Evolutionary conservation across 208 protist species (phyloP), one percentile per base, ranked within the genome.

Genomic region (Kentomonas sorsogonicus): DNA sequence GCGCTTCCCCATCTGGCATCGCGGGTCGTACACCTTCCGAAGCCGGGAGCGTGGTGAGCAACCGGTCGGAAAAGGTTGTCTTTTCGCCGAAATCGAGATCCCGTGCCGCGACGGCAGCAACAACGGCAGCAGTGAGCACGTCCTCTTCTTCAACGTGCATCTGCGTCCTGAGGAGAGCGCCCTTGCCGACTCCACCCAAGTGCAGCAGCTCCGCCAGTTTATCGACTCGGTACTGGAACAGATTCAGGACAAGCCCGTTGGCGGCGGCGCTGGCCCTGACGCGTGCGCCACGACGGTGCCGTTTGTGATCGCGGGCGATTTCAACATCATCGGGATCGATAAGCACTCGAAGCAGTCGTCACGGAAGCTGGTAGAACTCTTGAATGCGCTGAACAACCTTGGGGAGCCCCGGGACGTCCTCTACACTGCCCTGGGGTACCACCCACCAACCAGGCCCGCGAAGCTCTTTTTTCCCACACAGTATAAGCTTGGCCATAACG

Each of bases 121-220:
- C 9, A 41, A 59, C 46, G 55, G 56, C 18, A 67, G 47, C 2
- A 63, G 40, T 29, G 72, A 69, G 53, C 34, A 44, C 18, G 73
- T 66, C 6, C 63, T 91, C 13, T 80, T 93, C 54, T 91, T 95
- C 60, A 91, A 93, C 53, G 79, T 93, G 3, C 86, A 95, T 56
- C 66, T 95, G 33, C 76, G 83, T 4, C 74, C 79, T 6, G 77
- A 90, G 60, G 83, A 91, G 34, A 59, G 69, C 40, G 44, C 51
- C 18, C 63, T 77, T 10, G 59, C 56, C 13, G 75, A 80, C 30
- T 86, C 77, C 15, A 69, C 74, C 47, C 85, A 93, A 66, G 72
- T 92, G n/a, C 74, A 82, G 58, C 74, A 95, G 59, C 72, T 83
- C 36, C 64, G 72, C 30, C 80, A 60, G 7, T 93, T 84, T 40